Conservation (phyloP, 2,329 filamentous ascomycete species). For the Arthrinium phaeospermum region DNA sequence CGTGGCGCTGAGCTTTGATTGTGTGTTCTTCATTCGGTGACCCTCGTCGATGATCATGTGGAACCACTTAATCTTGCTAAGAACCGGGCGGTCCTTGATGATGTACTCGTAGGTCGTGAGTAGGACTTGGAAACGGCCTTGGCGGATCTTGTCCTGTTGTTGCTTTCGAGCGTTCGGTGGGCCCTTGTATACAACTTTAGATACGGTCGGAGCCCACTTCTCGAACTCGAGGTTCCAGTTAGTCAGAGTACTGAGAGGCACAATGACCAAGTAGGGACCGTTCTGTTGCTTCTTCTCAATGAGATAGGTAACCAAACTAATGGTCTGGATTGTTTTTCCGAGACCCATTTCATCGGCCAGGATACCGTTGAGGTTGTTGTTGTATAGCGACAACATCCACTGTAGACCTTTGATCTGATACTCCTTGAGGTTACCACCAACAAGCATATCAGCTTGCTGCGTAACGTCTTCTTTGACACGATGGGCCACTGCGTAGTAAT, state of each 20-base stretch:
- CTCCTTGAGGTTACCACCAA: slow-evolving; percentile 92
- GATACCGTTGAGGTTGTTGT: slow-evolving; percentile 99
- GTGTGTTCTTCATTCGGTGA: slow-evolving; percentile 98
- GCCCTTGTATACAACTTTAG: slow-evolving; percentile 94
- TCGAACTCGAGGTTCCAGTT: slow-evolving; percentile 99
- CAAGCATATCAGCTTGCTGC: slow-evolving; percentile 81
- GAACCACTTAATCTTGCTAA: slow-evolving; percentile 99
- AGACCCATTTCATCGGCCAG: slow-evolving; percentile 99
- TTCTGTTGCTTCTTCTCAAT: slow-evolving; percentile 94
- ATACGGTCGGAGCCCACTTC: slow-evolving; percentile 92
- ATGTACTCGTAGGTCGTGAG: slow-evolving; percentile 99
- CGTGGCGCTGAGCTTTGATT: slow-evolving; percentile 94
- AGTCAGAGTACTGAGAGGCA: slow-evolving; percentile 93
- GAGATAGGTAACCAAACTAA: slow-evolving; percentile 94
- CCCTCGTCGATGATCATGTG: slow-evolving; percentile 99
- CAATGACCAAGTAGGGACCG: slow-evolving; percentile 94
- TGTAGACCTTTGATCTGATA: slow-evolving; percentile 98
- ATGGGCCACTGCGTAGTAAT: slow-evolving; percentile 98
- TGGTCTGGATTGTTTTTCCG: slow-evolving; percentile 98
- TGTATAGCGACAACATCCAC: slow-evolving; percentile 99
- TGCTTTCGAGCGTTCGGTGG: slow-evolving; percentile 86
- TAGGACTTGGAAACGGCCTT: slow-evolving; percentile 93
- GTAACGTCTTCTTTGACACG: slow-evolving; percentile 92
- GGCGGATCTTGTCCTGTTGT: slow-evolving; percentile 92
- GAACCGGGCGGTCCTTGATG: slow-evolving; percentile 94